phyloP scores from a whole-genome alignment of 2,329 filamentous ascomycete genomes.

The Grosmannia clavigera region DNA sequence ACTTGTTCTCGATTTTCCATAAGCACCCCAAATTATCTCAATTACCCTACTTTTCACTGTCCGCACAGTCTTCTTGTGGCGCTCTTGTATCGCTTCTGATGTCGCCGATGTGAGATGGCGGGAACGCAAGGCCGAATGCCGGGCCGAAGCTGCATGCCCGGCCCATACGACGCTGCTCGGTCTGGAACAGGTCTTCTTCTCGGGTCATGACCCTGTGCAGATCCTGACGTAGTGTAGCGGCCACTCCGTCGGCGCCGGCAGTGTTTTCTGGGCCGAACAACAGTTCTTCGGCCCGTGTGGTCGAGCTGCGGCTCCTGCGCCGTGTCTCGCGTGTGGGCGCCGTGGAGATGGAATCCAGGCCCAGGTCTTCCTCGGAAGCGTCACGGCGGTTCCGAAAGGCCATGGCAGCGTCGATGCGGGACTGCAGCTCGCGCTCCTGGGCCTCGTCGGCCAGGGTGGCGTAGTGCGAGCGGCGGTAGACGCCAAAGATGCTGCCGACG shows the following conservation, averaged over 20 bases:
- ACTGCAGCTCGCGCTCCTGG: slow-evolving; percentile 14
- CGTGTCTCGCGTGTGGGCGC: not conserved
- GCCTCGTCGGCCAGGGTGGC: slow-evolving; percentile 17
- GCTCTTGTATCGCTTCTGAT: not conserved
- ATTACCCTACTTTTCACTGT: too few relatives aligned
- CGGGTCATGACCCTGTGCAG: slow-evolving; percentile 11
- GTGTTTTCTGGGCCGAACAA: not conserved
- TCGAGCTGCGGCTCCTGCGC: not conserved
- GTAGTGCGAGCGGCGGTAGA: slow-evolving; percentile 19
- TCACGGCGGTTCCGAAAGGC: slow-evolving; percentile 13
- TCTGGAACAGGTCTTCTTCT: slow-evolving; percentile 3
- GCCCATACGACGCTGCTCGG: slow-evolving; percentile 6
- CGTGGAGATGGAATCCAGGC: slow-evolving; percentile 3
- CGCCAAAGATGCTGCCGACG: slow-evolving; percentile 15
- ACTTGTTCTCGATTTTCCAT: too few relatives aligned
- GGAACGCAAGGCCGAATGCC: slow-evolving; percentile 9
- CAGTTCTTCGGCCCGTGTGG: not conserved
- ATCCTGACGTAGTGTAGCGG: slow-evolving; percentile 9
- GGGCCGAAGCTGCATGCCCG: slow-evolving; percentile 13
- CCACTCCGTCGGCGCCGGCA: not conserved
- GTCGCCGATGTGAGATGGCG: not conserved
- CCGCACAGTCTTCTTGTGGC: too few relatives aligned
- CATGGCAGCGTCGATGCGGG: slow-evolving; percentile 16
- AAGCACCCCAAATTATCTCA: too few relatives aligned
- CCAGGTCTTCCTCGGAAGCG: not conserved